Evolutionary conservation across 176 grass and related monocot species (phyloP), one percentile per base, ranked within the genome.

Genomic region (Luzula sylvatica): DNA sequence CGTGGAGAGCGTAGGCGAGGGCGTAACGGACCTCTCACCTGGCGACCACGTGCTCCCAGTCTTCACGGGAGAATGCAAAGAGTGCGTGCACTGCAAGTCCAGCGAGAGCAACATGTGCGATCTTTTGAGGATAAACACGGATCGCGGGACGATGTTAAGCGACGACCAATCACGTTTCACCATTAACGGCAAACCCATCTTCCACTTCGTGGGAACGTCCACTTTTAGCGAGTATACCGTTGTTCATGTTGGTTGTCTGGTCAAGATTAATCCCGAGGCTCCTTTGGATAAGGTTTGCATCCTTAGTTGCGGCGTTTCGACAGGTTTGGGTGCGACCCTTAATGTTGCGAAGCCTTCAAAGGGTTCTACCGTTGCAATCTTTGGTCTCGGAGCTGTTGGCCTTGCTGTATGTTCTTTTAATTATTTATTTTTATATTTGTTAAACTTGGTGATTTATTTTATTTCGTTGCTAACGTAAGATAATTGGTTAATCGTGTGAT

Each of bases 141-240:
- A 94, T 50, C 66, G 87, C 0, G 78, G 75, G 0, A 82, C 87
- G 64, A 94, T 94, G 87, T 66, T 94, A 18, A 46, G 68, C 1
- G 87, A 94, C 15, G 75, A 64, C 0, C 13, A 87, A 46, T 61
- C 87, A 2, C 74, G 87, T 5, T 94, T 94, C 61, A 66, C 68
- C 2, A 66, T 94, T 28, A 38, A 71, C 0, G 87, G 82, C 2
- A 71, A 94, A 22, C 82, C 78, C 0, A 87, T 94, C 4, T 94
- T 79, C 66, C 87, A 94, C 44, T 94, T 94, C 11, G 77, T 94
- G 0, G 87, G 82, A 0, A 87, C 82, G 0, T 87, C 87, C 63
- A 94, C 87, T 2, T 94, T 94, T 50, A 94, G 82, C 18, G 78
- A 94, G 78, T 94, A 80, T 78, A 94, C 87, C 0, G 87, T 94